Evolutionary conservation across 1,139 yeast genomes (phyloP).

Genomic region (Saccharomyces hybrid): DNA sequence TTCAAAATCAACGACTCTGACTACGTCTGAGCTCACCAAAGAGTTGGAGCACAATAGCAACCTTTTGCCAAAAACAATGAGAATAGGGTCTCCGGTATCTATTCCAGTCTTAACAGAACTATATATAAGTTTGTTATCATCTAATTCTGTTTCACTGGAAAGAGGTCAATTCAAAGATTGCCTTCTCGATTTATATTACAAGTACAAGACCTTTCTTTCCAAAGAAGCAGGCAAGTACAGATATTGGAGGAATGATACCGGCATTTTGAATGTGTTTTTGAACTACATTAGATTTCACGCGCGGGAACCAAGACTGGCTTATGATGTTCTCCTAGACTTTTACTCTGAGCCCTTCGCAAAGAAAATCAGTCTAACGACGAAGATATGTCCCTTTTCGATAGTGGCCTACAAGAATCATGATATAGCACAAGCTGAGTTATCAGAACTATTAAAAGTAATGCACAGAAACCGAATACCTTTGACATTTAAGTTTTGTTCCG

Average conservation of each 20-base stretch:
- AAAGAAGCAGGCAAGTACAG: constrained; percentile 1
- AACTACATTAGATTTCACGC: constrained; percentile 14
- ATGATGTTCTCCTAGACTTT: constrained; percentile 20
- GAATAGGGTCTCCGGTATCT: constrained; percentile 8
- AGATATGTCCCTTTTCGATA: constrained; percentile 22
- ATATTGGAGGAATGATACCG: constrained; percentile 16
- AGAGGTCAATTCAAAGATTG: constrained; percentile 12
- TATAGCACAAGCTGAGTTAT: constrained; percentile 15
- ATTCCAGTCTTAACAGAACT: constrained; percentile 18
- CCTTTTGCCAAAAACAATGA: constrained; percentile 10
- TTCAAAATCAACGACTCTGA: neutral
- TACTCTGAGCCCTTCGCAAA: constrained; percentile 11
- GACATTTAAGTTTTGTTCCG: constrained; percentile 22
- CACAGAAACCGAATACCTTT: constrained; percentile 15
- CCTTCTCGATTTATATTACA: constrained; percentile 16
- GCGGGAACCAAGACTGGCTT: constrained; percentile 20
- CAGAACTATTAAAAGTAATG: constrained; percentile 18
- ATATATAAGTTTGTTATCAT: constrained; percentile 16
- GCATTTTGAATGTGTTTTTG: constrained; percentile 19
- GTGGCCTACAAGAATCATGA: constrained; percentile 18
- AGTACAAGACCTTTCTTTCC: constrained; percentile 12
- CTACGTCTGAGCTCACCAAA: constrained; percentile 3
- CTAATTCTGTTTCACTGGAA: constrained; percentile 8
- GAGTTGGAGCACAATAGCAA: constrained; percentile 8
- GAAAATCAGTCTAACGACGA: constrained; percentile 10